These are phyloP conservation scores for Cystobasidium slooffiae DNA, from an alignment of 1,284 basidiomycete genomes.

Conservation along the genomic window DNA sequence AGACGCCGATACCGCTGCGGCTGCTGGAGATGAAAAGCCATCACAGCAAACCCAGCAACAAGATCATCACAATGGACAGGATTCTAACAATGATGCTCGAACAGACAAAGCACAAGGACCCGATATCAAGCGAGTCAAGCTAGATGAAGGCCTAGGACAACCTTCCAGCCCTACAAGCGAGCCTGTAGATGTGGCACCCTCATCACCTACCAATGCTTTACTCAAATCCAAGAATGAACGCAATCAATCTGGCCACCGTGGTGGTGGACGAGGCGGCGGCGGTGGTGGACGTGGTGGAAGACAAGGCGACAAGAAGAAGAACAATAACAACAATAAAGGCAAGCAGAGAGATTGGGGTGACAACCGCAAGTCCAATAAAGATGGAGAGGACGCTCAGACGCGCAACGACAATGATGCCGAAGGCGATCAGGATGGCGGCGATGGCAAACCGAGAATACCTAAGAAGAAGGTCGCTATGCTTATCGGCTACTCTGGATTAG, in stretches of 20 bases:
- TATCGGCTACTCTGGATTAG: conserved; percentile 64
- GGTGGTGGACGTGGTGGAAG: conserved; percentile 16
- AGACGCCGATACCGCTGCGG: conserved; percentile 5
- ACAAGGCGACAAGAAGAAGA: conserved; percentile 19
- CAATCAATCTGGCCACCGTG: neutral
- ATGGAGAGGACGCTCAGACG: conserved; percentile 58
- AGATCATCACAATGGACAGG: neutral
- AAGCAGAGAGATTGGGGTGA: conserved; percentile 26
- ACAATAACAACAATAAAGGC: conserved; percentile 7
- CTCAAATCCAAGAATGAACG: conserved; percentile 23
- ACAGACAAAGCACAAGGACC: conserved; percentile 14
- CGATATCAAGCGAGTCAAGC: conserved; percentile 24
- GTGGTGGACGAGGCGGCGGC: conserved; percentile 13
- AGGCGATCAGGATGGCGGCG: conserved; percentile 58
- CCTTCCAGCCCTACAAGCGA: conserved; percentile 9
- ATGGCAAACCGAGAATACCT: conserved; percentile 57
- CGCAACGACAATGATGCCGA: conserved; percentile 54
- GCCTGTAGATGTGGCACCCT: conserved; percentile 4
- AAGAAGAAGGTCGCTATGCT: conserved; percentile 64
- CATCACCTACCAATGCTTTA: conserved; percentile 16
- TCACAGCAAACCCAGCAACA: conserved; percentile 14
- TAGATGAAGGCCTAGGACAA: neutral
- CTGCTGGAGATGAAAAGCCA: neutral
- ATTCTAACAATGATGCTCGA: no score
- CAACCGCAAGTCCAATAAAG: neutral